Conservation (phyloP, 2,329 filamentous ascomycete species). For the Botrytis aclada region DNA sequence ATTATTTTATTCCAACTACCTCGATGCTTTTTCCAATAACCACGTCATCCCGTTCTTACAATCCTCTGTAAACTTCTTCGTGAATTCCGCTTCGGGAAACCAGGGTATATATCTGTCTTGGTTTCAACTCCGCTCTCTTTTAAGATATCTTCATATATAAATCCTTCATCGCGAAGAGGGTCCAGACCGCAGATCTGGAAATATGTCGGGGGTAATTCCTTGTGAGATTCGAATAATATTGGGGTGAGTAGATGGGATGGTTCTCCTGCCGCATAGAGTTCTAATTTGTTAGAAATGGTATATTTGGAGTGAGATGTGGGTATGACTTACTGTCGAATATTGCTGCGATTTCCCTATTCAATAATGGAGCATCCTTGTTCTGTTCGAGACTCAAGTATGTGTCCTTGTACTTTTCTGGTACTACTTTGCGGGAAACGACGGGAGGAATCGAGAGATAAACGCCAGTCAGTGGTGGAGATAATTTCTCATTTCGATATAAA, state of each 20-base stretch:
- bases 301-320: no score
- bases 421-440: neutral
- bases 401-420: constrained; percentile 41
- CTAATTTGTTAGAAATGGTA: neutral
- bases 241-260: constrained; percentile 37
- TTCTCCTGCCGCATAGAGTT: neutral
- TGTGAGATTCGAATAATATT: constrained; percentile 38
- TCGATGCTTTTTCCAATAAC: neutral
- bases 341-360: constrained; percentile 35
- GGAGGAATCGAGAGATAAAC: constrained; percentile 45
- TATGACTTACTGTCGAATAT: constrained; percentile 31
- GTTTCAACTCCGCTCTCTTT: constrained; percentile 40
- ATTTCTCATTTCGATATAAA: constrained; percentile 41
- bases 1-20: neutral
- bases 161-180: constrained; percentile 49
- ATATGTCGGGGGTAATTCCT: constrained; percentile 45
- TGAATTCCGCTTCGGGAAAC: constrained; percentile 32
- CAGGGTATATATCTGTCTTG: constrained; percentile 35
- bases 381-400: constrained; percentile 43
- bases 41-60: neutral
- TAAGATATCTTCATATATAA: constrained; percentile 51
- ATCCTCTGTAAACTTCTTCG: constrained; percentile 15
- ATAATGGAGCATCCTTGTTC: constrained; percentile 40
- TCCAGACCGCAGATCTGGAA: constrained; percentile 52
- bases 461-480: constrained; percentile 46